These are phyloP conservation scores for Samsoniella hepiali DNA, from an alignment of 2,329 filamentous ascomycete genomes.

Conservation along the genomic window DNA sequence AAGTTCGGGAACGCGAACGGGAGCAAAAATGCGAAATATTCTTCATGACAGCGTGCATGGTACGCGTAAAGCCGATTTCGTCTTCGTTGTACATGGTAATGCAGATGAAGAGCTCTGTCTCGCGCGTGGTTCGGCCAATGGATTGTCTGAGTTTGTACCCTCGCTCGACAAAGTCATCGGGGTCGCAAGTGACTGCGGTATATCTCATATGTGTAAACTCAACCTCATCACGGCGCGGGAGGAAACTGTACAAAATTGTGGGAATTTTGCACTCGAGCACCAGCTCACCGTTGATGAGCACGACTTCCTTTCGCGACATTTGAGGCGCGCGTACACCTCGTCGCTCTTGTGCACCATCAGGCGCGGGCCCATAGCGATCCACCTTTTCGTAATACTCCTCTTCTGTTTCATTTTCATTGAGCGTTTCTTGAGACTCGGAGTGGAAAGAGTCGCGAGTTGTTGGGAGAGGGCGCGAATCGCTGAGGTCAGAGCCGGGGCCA, in stretches of 20 bases:
- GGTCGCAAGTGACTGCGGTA: constrained; percentile 96
- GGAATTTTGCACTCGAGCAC: constrained; percentile 99
- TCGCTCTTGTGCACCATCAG: constrained; percentile 79
- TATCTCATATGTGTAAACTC: constrained; percentile 99
- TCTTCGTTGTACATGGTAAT: constrained; percentile 99
- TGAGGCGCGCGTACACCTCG: constrained; percentile 83
- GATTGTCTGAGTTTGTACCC: constrained; percentile 93
- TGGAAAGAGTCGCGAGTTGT: constrained; percentile 56
- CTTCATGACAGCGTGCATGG: constrained; percentile 98
- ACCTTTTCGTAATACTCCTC: constrained; percentile 52
- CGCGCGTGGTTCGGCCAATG: constrained; percentile 76
- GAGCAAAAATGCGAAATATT: constrained; percentile 97
- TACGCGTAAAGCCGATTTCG: constrained; percentile 92
- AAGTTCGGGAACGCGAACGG: constrained; percentile 85
- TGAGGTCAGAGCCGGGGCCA: constrained; percentile 55
- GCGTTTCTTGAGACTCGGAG: constrained; percentile 50
- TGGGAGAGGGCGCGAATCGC: constrained; percentile 49
- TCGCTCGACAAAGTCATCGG: constrained; percentile 82
- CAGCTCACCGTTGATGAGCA: constrained; percentile 94
- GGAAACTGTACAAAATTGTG: constrained; percentile 94
- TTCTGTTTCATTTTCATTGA: constrained; percentile 50
- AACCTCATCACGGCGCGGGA: constrained; percentile 85
- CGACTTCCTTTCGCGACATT: constrained; percentile 89
- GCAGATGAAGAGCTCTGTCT: constrained; percentile 95
- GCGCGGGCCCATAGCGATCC: constrained; percentile 84